These are phyloP conservation scores for Didymella exigua DNA, from an alignment of 2,329 filamentous ascomycete species.

Conservation along the genomic window DNA sequence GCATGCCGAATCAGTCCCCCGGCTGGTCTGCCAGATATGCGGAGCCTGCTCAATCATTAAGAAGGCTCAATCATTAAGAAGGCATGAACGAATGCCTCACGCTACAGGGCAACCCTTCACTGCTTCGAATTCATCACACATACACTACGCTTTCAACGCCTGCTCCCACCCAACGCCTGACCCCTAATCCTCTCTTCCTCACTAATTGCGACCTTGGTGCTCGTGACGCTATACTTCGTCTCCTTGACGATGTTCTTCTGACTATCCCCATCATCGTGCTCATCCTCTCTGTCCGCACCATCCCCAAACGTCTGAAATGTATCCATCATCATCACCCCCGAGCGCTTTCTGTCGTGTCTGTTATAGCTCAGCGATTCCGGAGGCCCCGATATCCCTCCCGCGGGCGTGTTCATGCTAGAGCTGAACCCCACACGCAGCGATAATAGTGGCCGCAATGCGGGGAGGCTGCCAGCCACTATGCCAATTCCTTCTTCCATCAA, in stretches of 20 bases:
- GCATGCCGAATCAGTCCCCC: no score
- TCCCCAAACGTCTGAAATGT: conserved; percentile 25
- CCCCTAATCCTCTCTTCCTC: not conserved
- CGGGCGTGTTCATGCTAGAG: conserved; percentile 25
- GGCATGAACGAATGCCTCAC: no score
- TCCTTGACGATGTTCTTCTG: conserved; percentile 51
- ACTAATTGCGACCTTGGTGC: not conserved
- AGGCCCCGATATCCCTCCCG: conserved; percentile 20
- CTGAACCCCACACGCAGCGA: conserved; percentile 22
- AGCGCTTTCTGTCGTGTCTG: conserved; percentile 6
- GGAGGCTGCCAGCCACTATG: conserved; percentile 54
- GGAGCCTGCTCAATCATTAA: no score
- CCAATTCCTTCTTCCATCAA: conserved; percentile 55
- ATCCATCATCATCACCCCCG: conserved; percentile 19
- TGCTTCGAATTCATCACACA: no score
- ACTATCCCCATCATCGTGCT: conserved; percentile 29
- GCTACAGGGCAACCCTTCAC: no score
- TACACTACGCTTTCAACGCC: not conserved
- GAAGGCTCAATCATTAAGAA: no score
- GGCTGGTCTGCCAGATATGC: no score
- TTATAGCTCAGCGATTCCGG: conserved; percentile 16
- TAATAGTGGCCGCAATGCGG: conserved; percentile 53
- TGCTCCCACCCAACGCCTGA: conserved; percentile 11
- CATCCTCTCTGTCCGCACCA: conserved; percentile 16
- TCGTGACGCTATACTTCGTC: conserved; percentile 31